Conservation (phyloP, 805 yeast genomes). For the Hanseniaspora osmophila region DNA sequence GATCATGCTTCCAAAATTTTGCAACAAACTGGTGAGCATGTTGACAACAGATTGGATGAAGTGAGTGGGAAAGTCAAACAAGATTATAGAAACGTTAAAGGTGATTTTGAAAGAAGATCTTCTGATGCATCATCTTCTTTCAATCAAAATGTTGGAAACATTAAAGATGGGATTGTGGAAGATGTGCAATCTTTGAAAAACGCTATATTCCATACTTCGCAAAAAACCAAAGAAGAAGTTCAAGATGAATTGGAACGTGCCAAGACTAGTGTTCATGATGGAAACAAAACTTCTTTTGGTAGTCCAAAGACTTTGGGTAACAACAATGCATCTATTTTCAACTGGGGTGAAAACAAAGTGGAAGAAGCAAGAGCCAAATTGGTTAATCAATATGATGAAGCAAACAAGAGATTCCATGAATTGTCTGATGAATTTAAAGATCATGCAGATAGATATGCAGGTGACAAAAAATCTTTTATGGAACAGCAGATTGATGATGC, state of each 20-base stretch:
- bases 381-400: constrained; percentile 17
- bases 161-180: constrained; percentile 10
- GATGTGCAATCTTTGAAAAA: constrained; percentile 8
- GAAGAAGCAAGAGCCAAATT: constrained; percentile 19
- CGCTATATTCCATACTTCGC: constrained; percentile 7
- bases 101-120: not conserved
- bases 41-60: too few relatives aligned
- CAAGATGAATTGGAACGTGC: constrained; percentile 4
- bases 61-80: not conserved
- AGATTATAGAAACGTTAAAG: not conserved
- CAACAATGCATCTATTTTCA: constrained; percentile 14
- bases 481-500: constrained; percentile 9
- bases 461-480: not conserved
- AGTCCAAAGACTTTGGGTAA: not conserved
- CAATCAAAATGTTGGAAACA: constrained; percentile 5
- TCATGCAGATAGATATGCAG: not conserved
- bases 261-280: not conserved
- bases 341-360: constrained; percentile 18
- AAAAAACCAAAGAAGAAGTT: constrained; percentile 7
- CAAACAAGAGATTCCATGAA: constrained; percentile 16
- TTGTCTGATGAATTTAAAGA: constrained; percentile 8
- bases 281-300: not conserved
- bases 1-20: too few relatives aligned
- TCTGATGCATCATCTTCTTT: not conserved
- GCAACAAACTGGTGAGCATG: too few relatives aligned